Conservation (phyloP, 2,329 filamentous ascomycete species). For the Thelonectria olida region DNA sequence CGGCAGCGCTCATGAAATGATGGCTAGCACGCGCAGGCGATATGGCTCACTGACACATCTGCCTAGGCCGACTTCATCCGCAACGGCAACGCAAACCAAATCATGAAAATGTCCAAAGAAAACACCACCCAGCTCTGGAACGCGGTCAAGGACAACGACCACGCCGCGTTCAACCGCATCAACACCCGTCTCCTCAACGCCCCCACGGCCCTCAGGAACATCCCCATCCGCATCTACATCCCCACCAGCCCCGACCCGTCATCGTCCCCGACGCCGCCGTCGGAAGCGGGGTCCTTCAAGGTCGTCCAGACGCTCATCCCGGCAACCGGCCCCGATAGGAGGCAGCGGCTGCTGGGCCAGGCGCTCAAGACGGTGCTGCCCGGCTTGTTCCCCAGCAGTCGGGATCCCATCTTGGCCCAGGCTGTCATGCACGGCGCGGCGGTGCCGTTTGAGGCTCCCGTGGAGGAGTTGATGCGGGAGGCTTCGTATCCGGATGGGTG, state of each 20-base stretch:
- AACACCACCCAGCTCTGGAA: conserved; percentile 87
- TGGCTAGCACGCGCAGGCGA: no score
- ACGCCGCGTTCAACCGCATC: conserved; percentile 75
- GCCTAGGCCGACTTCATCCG: conserved; percentile 81
- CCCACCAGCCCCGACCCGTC: conserved; percentile 64
- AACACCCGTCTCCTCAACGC: conserved; percentile 81
- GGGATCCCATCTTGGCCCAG: conserved; percentile 84
- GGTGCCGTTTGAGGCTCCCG: conserved; percentile 79
- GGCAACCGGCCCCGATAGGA: conserved; percentile 49
- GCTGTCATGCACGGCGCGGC: conserved; percentile 86
- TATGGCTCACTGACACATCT: conserved; percentile 13
- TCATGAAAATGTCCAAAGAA: conserved; percentile 87
- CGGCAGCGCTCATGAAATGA: background rate
- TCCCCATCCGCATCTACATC: conserved; percentile 91
- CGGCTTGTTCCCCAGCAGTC: conserved; percentile 83
- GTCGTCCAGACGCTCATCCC: conserved; percentile 81
- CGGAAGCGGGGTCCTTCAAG: conserved; percentile 65
- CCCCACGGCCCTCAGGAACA: conserved; percentile 77
- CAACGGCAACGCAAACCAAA: conserved; percentile 87
- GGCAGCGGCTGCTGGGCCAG: conserved; percentile 71
- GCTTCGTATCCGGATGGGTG: conserved; percentile 93
- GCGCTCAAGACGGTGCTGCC: conserved; percentile 81
- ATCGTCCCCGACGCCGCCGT: conserved; percentile 37
- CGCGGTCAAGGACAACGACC: conserved; percentile 81
- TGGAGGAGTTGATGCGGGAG: conserved; percentile 85